phyloP scores from a whole-genome alignment of 1,139 yeast genomes.

The Geotrichum histeridarum region DNA sequence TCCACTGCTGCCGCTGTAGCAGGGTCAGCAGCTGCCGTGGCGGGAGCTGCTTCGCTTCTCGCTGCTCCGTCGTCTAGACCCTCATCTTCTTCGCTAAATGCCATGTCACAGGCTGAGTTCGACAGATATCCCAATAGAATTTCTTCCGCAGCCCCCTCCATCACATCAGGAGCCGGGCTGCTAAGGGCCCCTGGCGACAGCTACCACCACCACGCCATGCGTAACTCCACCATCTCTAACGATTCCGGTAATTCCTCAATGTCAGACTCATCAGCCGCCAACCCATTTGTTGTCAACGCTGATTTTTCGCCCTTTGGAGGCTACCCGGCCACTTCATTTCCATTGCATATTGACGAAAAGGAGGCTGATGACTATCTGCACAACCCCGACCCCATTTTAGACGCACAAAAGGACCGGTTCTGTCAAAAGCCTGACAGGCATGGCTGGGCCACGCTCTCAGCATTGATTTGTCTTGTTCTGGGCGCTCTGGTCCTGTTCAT shows the following conservation, averaged over 20 bases:
- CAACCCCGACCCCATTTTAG: constrained; percentile 87
- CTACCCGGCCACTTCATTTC: constrained; percentile 83
- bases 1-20: constrained; percentile 21
- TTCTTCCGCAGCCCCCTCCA: constrained; percentile 33
- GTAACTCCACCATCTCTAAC: constrained; percentile 30
- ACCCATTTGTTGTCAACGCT: constrained; percentile 37
- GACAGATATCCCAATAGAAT: constrained; percentile 39
- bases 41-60: constrained; percentile 14
- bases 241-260: constrained; percentile 26
- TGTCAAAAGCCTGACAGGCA: constrained; percentile 47
- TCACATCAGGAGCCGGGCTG: constrained; percentile 26
- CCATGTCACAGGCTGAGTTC: constrained; percentile 32
- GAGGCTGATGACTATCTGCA: constrained; percentile 90
- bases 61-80: constrained; percentile 13
- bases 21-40: constrained; percentile 18
- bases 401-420: constrained; percentile 67
- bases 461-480: constrained; percentile 50
- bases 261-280: constrained; percentile 21
- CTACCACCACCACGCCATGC: constrained; percentile 15
- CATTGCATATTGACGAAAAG: constrained; percentile 78
- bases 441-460: constrained; percentile 41
- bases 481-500: constrained; percentile 66
- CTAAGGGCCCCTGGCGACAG: constrained; percentile 19
- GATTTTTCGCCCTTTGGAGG: constrained; percentile 84
- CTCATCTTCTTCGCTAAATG: constrained; percentile 19